phyloP scores from a whole-genome alignment of 805 yeast genomes.

The Saccharomycopsis sp. region DNA sequence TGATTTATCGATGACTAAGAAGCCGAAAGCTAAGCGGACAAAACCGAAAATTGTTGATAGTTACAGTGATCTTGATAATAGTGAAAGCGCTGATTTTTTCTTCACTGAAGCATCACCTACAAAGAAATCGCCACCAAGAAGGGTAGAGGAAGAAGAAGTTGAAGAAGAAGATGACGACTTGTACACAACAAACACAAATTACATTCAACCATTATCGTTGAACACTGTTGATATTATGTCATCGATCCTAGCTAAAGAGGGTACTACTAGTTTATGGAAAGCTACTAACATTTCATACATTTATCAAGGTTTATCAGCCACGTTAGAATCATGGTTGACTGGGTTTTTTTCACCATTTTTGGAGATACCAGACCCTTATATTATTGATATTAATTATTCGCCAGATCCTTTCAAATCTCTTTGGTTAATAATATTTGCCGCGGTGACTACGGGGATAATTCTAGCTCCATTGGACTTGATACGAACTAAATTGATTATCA shows the following conservation, averaged over 20 bases:
- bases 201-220: conserved; percentile 49
- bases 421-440: conserved; percentile 59
- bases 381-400: conserved; percentile 75
- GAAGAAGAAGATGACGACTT: conserved; percentile 12
- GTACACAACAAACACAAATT: conserved; percentile 19
- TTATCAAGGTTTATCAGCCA: conserved; percentile 62
- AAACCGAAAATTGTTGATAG: conserved; percentile 17
- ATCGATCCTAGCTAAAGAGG: conserved; percentile 60
- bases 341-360: conserved; percentile 78
- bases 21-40: conserved; percentile 2
- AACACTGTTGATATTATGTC: conserved; percentile 63
- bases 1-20: conserved; percentile 22
- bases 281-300: conserved; percentile 77
- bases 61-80: not conserved
- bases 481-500: conserved; percentile 67
- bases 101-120: conserved; percentile 27
- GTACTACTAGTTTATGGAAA: conserved; percentile 62
- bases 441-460: conserved; percentile 62
- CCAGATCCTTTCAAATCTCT: conserved; percentile 69
- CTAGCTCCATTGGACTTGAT: conserved; percentile 79
- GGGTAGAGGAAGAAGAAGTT: conserved; percentile 1
- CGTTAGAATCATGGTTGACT: conserved; percentile 86
- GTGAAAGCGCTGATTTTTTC: conserved; percentile 25
- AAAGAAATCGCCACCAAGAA: not conserved
- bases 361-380: conserved; percentile 82